Percentiles rank a stretch among this genome's conserved stretches.
phyloP scores from a whole-genome alignment of 192 early-diverging fungal species.

The Backusella australiensis region DNA sequence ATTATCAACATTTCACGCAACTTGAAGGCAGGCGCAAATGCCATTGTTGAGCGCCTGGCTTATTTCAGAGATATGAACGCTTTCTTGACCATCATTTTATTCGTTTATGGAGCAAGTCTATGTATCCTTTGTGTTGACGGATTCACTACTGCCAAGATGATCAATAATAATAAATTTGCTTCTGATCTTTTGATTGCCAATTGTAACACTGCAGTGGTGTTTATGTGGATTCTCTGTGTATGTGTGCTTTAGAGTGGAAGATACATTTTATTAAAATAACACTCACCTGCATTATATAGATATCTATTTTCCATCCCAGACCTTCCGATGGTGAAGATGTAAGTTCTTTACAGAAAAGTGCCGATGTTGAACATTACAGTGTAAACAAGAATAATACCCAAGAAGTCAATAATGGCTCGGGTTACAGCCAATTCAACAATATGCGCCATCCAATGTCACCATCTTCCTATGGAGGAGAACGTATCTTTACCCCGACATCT shows the following conservation, averaged over 20 bases:
- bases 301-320: constrained; percentile 25
- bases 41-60: constrained; percentile 19
- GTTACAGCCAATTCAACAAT: background rate
- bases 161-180: constrained; percentile 25
- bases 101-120: constrained; percentile 22
- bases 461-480: background rate
- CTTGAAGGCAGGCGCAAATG: background rate
- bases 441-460: constrained; percentile 20
- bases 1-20: constrained; percentile 11
- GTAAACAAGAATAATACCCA: background rate
- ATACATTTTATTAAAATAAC: too few relatives aligned
- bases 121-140: constrained; percentile 35
- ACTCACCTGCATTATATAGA: background rate
- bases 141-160: constrained; percentile 9
- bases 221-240: constrained; percentile 31
- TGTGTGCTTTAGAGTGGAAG: background rate
- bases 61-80: constrained; percentile 37
- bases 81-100: constrained; percentile 19
- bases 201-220: constrained; percentile 18
- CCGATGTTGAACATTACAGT: background rate
- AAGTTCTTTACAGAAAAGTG: background rate
- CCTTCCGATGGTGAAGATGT: background rate
- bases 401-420: background rate
- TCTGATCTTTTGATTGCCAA: constrained; percentile 28
- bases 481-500: background rate